Evolutionary conservation across 106 monocot species (phyloP).

Genomic region (Vanilla planifolia): DNA sequence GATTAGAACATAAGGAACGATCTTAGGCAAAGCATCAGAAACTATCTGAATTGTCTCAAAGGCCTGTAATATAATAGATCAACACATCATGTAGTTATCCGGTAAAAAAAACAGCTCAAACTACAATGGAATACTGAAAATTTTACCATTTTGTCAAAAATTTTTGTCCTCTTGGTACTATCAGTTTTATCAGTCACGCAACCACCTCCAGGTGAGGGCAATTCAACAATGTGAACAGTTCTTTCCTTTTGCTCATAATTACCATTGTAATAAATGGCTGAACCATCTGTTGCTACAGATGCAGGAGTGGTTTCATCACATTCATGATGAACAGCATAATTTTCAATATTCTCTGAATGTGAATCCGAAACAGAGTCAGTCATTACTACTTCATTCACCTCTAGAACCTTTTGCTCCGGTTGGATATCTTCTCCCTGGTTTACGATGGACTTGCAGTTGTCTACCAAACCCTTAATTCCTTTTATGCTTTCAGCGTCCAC

Average conservation of each 20-base stretch:
- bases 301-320: slow-evolving; percentile 7
- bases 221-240: slow-evolving; percentile 13
- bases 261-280: slow-evolving; percentile 32
- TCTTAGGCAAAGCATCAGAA: slow-evolving; percentile 95
- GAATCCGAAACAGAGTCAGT: slow-evolving; percentile 17
- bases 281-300: slow-evolving; percentile 7
- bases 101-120: not conserved
- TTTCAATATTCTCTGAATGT: slow-evolving; percentile 18
- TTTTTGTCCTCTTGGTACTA: slow-evolving; percentile 29
- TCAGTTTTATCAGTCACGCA: slow-evolving; percentile 24
- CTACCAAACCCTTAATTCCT: slow-evolving; percentile 3
- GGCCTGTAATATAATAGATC: slow-evolving; percentile 38
- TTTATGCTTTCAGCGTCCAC: slow-evolving; percentile 14
- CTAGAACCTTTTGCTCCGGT: slow-evolving; percentile 29
- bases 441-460: slow-evolving; percentile 8
- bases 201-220: slow-evolving; percentile 12
- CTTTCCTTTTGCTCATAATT: slow-evolving; percentile 17
- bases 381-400: slow-evolving; percentile 26
- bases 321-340: slow-evolving; percentile 6
- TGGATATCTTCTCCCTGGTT: slow-evolving; percentile 19
- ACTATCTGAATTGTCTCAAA: slow-evolving; percentile 81
- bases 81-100: not conserved
- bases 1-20: slow-evolving; percentile 97
- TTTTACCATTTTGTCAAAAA: slow-evolving; percentile 58
- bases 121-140: not conserved